Base-by-base conservation (phyloP, 768 basidiomycete genomes). In the Naganishia vaughanmartiniae region DNA sequence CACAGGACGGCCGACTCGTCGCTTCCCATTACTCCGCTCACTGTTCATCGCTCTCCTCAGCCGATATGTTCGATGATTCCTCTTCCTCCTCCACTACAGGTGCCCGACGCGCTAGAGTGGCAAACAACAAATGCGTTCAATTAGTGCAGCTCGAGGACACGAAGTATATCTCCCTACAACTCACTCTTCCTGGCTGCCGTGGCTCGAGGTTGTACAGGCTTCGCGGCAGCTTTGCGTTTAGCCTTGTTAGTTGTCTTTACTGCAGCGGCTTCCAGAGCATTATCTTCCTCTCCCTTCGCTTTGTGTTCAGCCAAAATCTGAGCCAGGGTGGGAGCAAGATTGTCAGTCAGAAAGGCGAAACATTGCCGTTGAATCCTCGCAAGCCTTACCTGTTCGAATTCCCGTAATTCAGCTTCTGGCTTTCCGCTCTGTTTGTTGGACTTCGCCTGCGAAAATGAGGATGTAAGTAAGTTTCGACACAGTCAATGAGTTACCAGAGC, bases 351-450 rank as follows among this genome's bases (percentile, higher is more conserved):
- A 4, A 30, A n/a, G 17, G 28, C 11, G 10, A 26, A 58, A 17
- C 36, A 15, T 17, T 7, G 14, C 60, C 10, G 24, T n/a, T 21
- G 6, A 7, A n/a, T 7, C 48, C 14, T 51, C 48, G 12, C 7
- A 4, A 7, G 54, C 10, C 77, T n/a, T 45, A 63, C 60, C 60
- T 63, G 39, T 83, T 97, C 93, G 76, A 99, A 99, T 82, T 99
- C 95, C 73, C 94, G 90, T 56, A 98, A 83, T 76, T 98, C 95
- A 0, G 89, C 86, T 74, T 96, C 94, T 2, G 93, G 91, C 80
- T 96, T 97, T 58, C 51, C 60, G 73, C 90, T 87, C 39, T 89
- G 89, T 82, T 96, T 97, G 82, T 95, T 95, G 3, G 60, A 63
- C 15, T 63, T 63, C 39, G 60, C 60, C 60, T 36, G 87, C 82